Conservation (phyloP, 2,329 filamentous ascomycete genomes). For the Mycosphaerella arachidis region DNA sequence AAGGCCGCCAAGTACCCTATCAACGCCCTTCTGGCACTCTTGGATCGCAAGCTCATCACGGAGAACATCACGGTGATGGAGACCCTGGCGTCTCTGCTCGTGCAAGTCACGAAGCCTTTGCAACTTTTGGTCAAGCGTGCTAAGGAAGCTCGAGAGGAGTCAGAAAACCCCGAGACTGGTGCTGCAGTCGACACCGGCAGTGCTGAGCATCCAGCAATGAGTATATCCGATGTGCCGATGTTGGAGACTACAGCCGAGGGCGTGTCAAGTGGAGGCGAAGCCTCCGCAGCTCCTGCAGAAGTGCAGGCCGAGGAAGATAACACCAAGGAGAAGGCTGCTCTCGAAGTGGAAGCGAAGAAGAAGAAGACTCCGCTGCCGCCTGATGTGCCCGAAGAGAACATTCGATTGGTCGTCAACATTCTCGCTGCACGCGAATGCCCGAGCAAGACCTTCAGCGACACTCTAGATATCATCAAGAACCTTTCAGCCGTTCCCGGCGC, state of each 20-base stretch:
- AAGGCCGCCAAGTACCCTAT: slow-evolving; percentile 84
- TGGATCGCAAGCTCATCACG: slow-evolving; percentile 92
- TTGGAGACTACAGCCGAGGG: slow-evolving; percentile 17
- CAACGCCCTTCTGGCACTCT: slow-evolving; percentile 79
- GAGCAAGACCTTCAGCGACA: slow-evolving; percentile 96
- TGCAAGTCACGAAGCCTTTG: slow-evolving; percentile 81
- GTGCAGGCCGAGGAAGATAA: slow-evolving; percentile 35
- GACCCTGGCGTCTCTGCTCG: slow-evolving; percentile 78
- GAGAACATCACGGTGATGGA: slow-evolving; percentile 98
- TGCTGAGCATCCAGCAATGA: slow-evolving; percentile 25
- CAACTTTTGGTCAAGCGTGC: slow-evolving; percentile 77
- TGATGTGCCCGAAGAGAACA: slow-evolving; percentile 79
- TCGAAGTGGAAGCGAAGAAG: slow-evolving; percentile 42
- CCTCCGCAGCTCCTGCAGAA: slow-evolving; percentile 9
- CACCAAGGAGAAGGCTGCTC: slow-evolving; percentile 32
- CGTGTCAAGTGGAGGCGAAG: slow-evolving; percentile 16
- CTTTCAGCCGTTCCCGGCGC: slow-evolving; percentile 87
- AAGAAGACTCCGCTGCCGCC: slow-evolving; percentile 68
- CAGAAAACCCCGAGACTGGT: slow-evolving; percentile 28
- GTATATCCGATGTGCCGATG: slow-evolving; percentile 24
- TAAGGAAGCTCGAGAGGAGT: slow-evolving; percentile 58
- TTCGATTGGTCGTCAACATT: slow-evolving; percentile 92
- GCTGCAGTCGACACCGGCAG: slow-evolving; percentile 29
- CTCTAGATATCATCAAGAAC: slow-evolving; percentile 97
- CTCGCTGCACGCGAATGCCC: slow-evolving; percentile 94